Conservation (phyloP, 2,329 filamentous ascomycete species). For the Colletotrichum spinosum region DNA sequence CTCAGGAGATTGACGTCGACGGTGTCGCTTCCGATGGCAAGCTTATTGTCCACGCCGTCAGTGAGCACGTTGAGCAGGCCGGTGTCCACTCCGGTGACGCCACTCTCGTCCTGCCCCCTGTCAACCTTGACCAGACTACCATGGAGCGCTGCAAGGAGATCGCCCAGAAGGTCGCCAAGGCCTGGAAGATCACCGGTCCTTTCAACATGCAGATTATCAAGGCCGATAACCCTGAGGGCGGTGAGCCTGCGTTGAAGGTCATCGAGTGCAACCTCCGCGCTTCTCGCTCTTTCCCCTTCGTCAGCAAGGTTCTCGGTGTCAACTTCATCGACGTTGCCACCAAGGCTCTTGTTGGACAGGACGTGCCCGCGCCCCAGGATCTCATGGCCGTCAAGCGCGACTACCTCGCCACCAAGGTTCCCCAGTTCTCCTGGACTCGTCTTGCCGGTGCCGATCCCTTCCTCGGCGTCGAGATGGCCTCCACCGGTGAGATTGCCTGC, state of each 20-base stretch:
- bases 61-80: slow-evolving; percentile 95
- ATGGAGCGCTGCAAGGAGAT: slow-evolving; percentile 95
- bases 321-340: slow-evolving; percentile 98
- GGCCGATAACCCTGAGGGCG: slow-evolving; percentile 80
- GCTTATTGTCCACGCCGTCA: slow-evolving; percentile 90
- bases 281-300: slow-evolving; percentile 97
- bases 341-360: slow-evolving; percentile 86
- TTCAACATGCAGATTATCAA: slow-evolving; percentile 99
- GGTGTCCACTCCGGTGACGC: slow-evolving; percentile 99
- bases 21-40: slow-evolving; percentile 89
- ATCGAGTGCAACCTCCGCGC: slow-evolving; percentile 99
- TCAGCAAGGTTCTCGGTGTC: slow-evolving; percentile 93
- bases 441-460: slow-evolving; percentile 97
- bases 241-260: slow-evolving; percentile 85
- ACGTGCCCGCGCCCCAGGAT: slow-evolving; percentile 87
- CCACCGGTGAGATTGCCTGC: slow-evolving; percentile 97
- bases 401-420: slow-evolving; percentile 97
- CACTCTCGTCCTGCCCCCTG: slow-evolving; percentile 91
- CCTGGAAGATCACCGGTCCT: slow-evolving; percentile 96
- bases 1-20: slow-evolving; percentile 96
- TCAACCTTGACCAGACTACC: slow-evolving; percentile 78
- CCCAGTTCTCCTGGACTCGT: slow-evolving; percentile 99
- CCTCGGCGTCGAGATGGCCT: slow-evolving; percentile 97
- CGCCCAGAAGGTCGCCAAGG: slow-evolving; percentile 94
- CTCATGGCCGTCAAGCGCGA: slow-evolving; percentile 90